A percentile compares a stretch with the other conserved stretches of the same genome.
Evolutionary conservation across 164 flowering plant genomes (phyloP).

Genomic region (Piper betle): DNA sequence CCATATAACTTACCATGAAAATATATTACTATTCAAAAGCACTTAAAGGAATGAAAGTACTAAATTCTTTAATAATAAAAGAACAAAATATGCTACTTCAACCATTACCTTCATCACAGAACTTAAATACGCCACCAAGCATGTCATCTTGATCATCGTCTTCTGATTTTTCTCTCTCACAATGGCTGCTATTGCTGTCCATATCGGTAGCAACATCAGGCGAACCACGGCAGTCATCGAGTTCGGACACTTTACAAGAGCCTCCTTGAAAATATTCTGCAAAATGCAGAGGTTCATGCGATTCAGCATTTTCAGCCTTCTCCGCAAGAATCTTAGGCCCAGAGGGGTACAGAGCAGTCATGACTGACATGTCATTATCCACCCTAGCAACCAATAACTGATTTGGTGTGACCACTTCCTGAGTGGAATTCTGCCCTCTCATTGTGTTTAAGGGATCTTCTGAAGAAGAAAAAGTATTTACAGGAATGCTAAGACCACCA

Average conservation of each 20-base stretch:
- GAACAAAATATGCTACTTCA: neutral
- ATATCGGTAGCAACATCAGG: constrained; percentile 33
- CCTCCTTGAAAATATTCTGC: constrained; percentile 39
- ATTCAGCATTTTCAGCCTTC: constrained; percentile 12
- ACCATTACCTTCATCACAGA: constrained; percentile 56
- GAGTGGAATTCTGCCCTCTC: too few species aligned
- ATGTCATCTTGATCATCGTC: constrained; percentile 61
- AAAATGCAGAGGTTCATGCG: constrained; percentile 25
- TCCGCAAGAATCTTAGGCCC: constrained; percentile 32
- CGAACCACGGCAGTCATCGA: constrained; percentile 24
- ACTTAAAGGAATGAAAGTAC: neutral
- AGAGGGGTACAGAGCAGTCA: constrained; percentile 29
- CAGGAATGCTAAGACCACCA: too few species aligned
- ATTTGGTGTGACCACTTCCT: constrained; percentile 12
- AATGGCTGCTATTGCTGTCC: constrained; percentile 40
- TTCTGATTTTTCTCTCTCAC: constrained; percentile 48
- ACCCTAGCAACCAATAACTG: constrained; percentile 22
- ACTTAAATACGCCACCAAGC: constrained; percentile 69
- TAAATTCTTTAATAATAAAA: neutral
- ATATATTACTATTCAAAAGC: neutral
- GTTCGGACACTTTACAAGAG: constrained; percentile 40
- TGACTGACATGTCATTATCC: constrained; percentile 28
- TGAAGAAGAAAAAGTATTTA: too few species aligned
- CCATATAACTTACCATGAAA: neutral
- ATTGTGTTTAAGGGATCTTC: too few species aligned